phyloP scores from a whole-genome alignment of 345 rosid species.

The Chamaenerion angustifolium region DNA sequence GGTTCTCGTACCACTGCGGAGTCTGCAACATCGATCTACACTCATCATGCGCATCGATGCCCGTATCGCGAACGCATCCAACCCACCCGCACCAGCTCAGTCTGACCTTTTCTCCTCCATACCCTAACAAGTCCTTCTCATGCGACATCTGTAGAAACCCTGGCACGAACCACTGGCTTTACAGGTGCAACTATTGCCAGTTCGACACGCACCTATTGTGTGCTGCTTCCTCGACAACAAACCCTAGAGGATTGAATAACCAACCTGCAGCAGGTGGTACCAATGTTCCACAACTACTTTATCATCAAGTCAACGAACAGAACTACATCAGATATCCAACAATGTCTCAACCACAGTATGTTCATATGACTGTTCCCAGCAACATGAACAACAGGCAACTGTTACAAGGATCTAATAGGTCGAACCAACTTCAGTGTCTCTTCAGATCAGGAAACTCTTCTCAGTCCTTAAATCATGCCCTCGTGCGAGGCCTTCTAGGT shows the following conservation, averaged over 20 bases:
- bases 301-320: neutral
- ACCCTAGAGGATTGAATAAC: constrained; percentile 1
- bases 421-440: constrained; percentile 3
- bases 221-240: constrained; percentile 16
- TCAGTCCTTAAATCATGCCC: neutral
- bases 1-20: constrained; percentile 33
- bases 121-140: constrained; percentile 14
- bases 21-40: constrained; percentile 32
- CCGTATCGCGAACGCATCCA: constrained; percentile 17
- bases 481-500: constrained; percentile 2
- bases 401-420: neutral
- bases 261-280: neutral
- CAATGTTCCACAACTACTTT: neutral
- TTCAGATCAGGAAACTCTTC: neutral
- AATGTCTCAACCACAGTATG: neutral
- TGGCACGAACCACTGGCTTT: constrained; percentile 30
- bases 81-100: constrained; percentile 31
- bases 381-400: neutral
- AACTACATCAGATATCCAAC: too few species aligned
- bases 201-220: constrained; percentile 38
- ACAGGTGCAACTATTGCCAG: constrained; percentile 25
- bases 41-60: constrained; percentile 28
- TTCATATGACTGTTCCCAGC: neutral
- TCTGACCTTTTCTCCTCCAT: constrained; percentile 23
- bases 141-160: constrained; percentile 20